Evolutionary conservation across 225 moss, liverwort and hornwort species (phyloP), one percentile per base, ranked within the genome.

Genomic region (Pleurozium schreberi): DNA sequence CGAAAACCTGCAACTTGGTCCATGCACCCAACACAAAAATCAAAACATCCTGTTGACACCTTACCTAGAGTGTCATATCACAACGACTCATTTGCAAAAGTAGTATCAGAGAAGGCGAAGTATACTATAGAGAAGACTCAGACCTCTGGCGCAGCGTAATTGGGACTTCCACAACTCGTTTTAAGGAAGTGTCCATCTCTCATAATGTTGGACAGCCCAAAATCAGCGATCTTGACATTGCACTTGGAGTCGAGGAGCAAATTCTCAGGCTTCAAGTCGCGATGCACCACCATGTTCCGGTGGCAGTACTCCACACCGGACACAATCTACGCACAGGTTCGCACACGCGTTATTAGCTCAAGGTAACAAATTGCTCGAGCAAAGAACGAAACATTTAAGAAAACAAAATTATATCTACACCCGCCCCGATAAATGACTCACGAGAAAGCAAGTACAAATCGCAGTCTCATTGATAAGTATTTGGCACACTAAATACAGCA

Each of bases 231-330:
- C 91, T 94, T 94, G 53, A 94, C 92, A 80, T 93, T 87, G 14
- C 86, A 87, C 77, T 87, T 94, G 18, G 93, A 93, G 82, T 93
- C 94, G 30, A 94, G 85, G 30, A 94, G 91, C 85, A 94, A 73
- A 52, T 94, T 94, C 85, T 94, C 94, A 19, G 94, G 94, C 82
- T 94, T 93, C 86, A 94, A 92, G 52, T 94, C 94, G 18, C 94
- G 91, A 81, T 93, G 94, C 30, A 94, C 94, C 71, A 94, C 93
- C 93, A 93, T 94, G 64, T 91, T 92, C 10, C 93, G 92, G 69
- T 94, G 94, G 85, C 94, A 94, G 63, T 94, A 94, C 91, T 94
- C 94, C 85, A 94, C 94, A 75, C 93, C 93, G 4, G 93, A 92
- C 86, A 94, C 93, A 83, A 94, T 94, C 94, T 94, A 83, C 20